These are phyloP conservation scores for Neopestalotiopsis rosae DNA, from an alignment of 2,329 filamentous ascomycete genomes.

Conservation along the genomic window DNA sequence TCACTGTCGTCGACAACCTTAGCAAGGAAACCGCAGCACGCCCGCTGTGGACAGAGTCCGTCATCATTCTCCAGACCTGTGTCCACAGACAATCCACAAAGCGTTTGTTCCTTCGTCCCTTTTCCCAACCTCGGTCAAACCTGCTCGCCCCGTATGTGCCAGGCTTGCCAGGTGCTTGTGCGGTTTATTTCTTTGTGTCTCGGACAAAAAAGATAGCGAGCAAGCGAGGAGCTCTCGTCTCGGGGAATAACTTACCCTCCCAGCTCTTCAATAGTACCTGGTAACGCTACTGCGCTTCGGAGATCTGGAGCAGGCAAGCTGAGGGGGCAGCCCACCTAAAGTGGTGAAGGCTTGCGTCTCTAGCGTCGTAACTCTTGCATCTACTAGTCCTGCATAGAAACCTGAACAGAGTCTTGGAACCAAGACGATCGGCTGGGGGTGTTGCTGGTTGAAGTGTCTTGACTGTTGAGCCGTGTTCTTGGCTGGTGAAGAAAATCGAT, in stretches of 20 bases:
- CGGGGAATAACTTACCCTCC: background rate
- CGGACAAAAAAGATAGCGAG: background rate
- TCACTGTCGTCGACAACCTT: background rate
- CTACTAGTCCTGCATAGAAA: slow-evolving; percentile 11
- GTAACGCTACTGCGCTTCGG: background rate
- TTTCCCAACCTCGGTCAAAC: background rate
- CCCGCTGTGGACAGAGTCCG: background rate
- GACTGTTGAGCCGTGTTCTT: background rate
- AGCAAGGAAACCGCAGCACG: background rate
- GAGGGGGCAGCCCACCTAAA: background rate
- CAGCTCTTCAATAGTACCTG: background rate
- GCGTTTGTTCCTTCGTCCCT: background rate
- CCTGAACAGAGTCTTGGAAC: slow-evolving; percentile 3
- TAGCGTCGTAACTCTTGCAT: background rate
- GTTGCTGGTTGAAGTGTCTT: background rate
- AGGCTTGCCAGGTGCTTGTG: background rate
- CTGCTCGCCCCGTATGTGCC: background rate
- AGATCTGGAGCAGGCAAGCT: background rate
- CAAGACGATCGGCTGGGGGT: background rate
- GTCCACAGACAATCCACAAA: slow-evolving; percentile 1
- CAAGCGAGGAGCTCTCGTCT: background rate
- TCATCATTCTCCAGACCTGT: background rate
- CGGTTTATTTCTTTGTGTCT: background rate
- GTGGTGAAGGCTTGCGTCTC: slow-evolving; percentile 4
- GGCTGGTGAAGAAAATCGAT: background rate